Evolutionary conservation across 1,139 yeast genomes (phyloP).

Genomic region (Waltiozyma sp.): DNA sequence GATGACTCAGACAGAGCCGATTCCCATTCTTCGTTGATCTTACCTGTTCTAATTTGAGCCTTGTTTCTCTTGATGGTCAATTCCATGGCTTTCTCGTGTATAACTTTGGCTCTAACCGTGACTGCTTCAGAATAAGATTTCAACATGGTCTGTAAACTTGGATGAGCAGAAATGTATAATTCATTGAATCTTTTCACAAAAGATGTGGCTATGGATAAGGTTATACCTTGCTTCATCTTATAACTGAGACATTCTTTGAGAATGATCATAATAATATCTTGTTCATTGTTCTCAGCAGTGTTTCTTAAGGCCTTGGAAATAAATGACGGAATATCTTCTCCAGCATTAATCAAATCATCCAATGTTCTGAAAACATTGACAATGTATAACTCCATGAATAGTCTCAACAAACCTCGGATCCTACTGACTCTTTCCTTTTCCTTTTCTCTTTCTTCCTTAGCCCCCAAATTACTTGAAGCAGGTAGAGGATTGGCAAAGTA

Average conservation of each 20-base stretch:
- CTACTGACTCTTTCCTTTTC: conserved; percentile 30
- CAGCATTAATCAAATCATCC: conserved; percentile 20
- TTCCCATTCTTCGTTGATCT: conserved; percentile 41
- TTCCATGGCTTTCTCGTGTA: conserved; percentile 27
- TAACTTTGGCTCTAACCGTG: conserved; percentile 25
- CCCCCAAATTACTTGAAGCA: conserved; percentile 3
- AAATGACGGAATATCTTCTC: conserved; percentile 29
- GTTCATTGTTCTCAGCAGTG: conserved; percentile 13
- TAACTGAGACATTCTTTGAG: conserved; percentile 44
- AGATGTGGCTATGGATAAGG: conserved; percentile 36
- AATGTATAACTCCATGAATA: conserved; percentile 52
- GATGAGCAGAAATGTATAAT: conserved; percentile 19
- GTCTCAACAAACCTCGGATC: conserved; percentile 40
- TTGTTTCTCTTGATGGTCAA: conserved; percentile 34
- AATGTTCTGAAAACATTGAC: conserved; percentile 45
- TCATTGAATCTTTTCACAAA: conserved; percentile 41
- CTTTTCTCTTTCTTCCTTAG: conserved; percentile 30
- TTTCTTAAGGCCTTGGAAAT: conserved; percentile 19
- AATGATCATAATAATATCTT: conserved; percentile 35
- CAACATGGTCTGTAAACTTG: conserved; percentile 15
- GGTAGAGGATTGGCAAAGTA: conserved; percentile 32
- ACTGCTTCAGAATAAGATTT: conserved; percentile 37
- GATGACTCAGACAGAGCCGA: conserved; percentile 30
- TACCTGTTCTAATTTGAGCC: conserved; percentile 59
- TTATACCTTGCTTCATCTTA: conserved; percentile 36